These are phyloP conservation scores for Yamadazyma songkhlaensis DNA, from an alignment of 1,139 yeast genomes.

Conservation along the genomic window DNA sequence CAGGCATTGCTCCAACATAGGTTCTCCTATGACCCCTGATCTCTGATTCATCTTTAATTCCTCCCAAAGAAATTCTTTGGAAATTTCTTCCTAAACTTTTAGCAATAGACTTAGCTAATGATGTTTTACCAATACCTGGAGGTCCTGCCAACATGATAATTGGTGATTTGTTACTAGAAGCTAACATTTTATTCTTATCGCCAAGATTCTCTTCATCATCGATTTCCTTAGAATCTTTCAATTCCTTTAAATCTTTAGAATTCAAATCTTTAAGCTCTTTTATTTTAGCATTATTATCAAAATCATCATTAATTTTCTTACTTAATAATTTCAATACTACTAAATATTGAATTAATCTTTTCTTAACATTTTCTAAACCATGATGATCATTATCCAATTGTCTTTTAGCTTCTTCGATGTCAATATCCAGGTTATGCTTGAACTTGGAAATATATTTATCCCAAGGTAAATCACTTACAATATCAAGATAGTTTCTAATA, in stretches of 20 bases:
- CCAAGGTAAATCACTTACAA: constrained; percentile 71
- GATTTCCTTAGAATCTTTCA: constrained; percentile 13
- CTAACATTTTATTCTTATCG: constrained; percentile 30
- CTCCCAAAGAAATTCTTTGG: constrained; percentile 85
- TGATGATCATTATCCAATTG: constrained; percentile 79
- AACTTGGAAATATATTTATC: constrained; percentile 38
- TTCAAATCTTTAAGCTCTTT: constrained; percentile 29
- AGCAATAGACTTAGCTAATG: constrained; percentile 85
- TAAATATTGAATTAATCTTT: constrained; percentile 74
- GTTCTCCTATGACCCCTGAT: constrained; percentile 92
- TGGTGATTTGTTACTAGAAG: constrained; percentile 56
- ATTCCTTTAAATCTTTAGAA: constrained; percentile 1
- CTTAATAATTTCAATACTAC: constrained; percentile 71
- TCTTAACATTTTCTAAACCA: constrained; percentile 80
- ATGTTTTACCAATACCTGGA: constrained; percentile 94
- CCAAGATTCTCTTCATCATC: constrained; percentile 29
- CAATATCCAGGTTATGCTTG: constrained; percentile 42
- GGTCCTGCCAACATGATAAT: constrained; percentile 87
- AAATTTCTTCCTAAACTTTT: constrained; percentile 74
- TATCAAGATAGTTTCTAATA: constrained; percentile 66
- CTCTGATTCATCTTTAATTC: constrained; percentile 86
- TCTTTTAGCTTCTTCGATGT: constrained; percentile 52
- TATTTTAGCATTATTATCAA: constrained; percentile 36
- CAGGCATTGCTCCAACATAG: constrained; percentile 94
- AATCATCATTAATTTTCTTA: constrained; percentile 32